phyloP scores from a whole-genome alignment of 352 stramenopile species.

The Phytophthora hybrid region DNA sequence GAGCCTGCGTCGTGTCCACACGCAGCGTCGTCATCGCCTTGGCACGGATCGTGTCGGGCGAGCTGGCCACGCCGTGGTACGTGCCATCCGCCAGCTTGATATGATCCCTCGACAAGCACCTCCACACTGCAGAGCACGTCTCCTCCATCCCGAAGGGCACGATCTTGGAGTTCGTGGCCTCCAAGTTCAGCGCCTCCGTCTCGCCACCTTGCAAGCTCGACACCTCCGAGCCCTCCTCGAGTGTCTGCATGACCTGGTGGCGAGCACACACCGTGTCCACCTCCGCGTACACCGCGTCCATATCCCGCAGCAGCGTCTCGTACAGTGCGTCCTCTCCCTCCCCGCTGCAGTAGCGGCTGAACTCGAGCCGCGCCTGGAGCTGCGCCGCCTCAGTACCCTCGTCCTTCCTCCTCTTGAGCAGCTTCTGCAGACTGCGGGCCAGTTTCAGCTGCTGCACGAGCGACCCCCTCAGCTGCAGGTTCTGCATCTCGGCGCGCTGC shows the following conservation, averaged over 20 bases:
- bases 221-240: conserved; percentile 43
- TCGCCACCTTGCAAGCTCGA: conserved; percentile 40
- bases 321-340: conserved; percentile 34
- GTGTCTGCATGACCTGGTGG: conserved; percentile 36
- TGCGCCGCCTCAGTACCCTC: conserved; percentile 20
- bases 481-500: conserved; percentile 47
- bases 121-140: conserved; percentile 50
- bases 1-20: conserved; percentile 35
- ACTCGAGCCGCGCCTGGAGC: conserved; percentile 32
- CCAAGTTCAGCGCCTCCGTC: conserved; percentile 40
- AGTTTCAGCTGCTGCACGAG: conserved; percentile 56
- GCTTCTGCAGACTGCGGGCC: conserved; percentile 53
- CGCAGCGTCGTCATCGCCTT: conserved; percentile 56
- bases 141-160: conserved; percentile 53
- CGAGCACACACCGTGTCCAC: conserved; percentile 39
- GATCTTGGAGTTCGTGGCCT: conserved; percentile 53
- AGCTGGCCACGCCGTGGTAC: conserved; percentile 44
- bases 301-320: conserved; percentile 33
- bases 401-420: conserved; percentile 47
- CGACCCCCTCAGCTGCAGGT: conserved; percentile 37
- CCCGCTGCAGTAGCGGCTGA: conserved; percentile 18
- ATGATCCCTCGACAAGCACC: conserved; percentile 40
- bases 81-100: conserved; percentile 50
- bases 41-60: conserved; percentile 46
- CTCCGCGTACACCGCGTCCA: conserved; percentile 44